These are phyloP conservation scores for Kluyveromyces siamensis DNA, from an alignment of 805 yeast genomes.

Conservation along the genomic window DNA sequence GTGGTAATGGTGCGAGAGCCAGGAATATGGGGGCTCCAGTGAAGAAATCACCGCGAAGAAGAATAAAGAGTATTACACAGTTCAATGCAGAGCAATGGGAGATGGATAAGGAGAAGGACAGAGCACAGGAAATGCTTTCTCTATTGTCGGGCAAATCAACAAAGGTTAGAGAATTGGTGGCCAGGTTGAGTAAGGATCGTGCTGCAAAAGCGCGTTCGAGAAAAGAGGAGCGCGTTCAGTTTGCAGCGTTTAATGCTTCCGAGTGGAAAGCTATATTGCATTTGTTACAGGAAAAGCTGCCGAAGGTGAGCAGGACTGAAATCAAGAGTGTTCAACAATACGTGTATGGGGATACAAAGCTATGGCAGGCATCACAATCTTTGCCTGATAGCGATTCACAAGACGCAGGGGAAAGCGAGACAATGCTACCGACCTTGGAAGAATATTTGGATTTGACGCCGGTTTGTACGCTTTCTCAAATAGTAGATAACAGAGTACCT, in stretches of 20 bases:
- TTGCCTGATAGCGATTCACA: constrained; percentile 5
- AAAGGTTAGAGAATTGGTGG: constrained; percentile 19
- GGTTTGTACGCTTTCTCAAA: constrained; percentile 1
- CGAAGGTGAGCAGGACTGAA: constrained; percentile 14
- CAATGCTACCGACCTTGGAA: background rate
- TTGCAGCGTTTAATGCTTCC: constrained; percentile 20
- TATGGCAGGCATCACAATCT: constrained; percentile 8
- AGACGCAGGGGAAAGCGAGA: constrained; percentile 1
- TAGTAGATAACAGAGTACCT: background rate
- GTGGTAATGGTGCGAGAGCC: background rate
- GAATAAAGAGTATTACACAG: constrained; percentile 9
- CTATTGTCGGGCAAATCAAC: constrained; percentile 26
- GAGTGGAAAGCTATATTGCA: constrained; percentile 22
- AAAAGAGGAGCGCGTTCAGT: background rate
- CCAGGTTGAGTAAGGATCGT: background rate
- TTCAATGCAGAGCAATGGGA: constrained; percentile 7
- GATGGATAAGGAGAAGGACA: background rate
- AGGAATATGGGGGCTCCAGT: background rate
- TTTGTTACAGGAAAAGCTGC: constrained; percentile 14
- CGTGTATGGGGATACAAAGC: constrained; percentile 16
- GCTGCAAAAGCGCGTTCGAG: background rate
- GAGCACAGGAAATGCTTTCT: constrained; percentile 6
- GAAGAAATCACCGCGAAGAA: constrained; percentile 1
- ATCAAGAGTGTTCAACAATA: constrained; percentile 15
- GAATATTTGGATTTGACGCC: background rate